phyloP scores from a whole-genome alignment of 352 stramenopile genomes.

The Pythium periplocum region DNA sequence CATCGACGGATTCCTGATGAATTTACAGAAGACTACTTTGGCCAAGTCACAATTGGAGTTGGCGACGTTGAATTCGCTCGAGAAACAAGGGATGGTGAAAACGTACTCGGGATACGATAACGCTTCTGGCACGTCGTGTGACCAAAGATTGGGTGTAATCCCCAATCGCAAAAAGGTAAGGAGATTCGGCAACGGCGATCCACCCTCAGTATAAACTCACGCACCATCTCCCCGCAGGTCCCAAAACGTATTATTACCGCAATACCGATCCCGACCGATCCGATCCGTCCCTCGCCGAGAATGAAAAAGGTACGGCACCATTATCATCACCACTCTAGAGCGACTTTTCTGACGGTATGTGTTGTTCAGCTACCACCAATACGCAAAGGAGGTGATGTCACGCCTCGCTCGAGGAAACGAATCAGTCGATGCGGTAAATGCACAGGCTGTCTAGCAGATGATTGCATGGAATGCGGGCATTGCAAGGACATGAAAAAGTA shows the following conservation, averaged over 20 bases:
- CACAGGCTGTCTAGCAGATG: slow-evolving; percentile 61
- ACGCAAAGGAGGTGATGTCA: slow-evolving; percentile 26
- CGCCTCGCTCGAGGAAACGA: slow-evolving; percentile 43
- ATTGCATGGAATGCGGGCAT: slow-evolving; percentile 85
- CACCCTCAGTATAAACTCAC: too few relatives aligned
- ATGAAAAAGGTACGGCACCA: too few relatives aligned
- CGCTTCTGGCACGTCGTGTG: too few relatives aligned
- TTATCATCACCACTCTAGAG: too few relatives aligned
- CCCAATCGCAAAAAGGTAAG: neutral
- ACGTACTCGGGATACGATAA: neutral
- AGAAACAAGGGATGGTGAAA: slow-evolving; percentile 34
- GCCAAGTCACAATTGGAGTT: slow-evolving; percentile 35
- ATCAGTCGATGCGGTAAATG: slow-evolving; percentile 80
- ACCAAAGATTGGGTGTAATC: neutral
- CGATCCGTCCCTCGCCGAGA: too few relatives aligned
- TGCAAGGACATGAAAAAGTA: slow-evolving; percentile 91
- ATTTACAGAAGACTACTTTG: slow-evolving; percentile 24
- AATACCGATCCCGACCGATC: too few relatives aligned
- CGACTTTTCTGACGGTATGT: neutral
- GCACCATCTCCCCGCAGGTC: too few relatives aligned
- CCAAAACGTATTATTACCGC: too few relatives aligned
- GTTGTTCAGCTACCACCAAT: slow-evolving; percentile 22
- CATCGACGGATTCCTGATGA: slow-evolving; percentile 26
- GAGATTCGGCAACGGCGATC: neutral
- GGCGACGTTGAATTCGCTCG: slow-evolving; percentile 24